Evolutionary conservation across 208 protist species (phyloP), one percentile per base, ranked within the genome.

Genomic region (Leishmania arabica): DNA sequence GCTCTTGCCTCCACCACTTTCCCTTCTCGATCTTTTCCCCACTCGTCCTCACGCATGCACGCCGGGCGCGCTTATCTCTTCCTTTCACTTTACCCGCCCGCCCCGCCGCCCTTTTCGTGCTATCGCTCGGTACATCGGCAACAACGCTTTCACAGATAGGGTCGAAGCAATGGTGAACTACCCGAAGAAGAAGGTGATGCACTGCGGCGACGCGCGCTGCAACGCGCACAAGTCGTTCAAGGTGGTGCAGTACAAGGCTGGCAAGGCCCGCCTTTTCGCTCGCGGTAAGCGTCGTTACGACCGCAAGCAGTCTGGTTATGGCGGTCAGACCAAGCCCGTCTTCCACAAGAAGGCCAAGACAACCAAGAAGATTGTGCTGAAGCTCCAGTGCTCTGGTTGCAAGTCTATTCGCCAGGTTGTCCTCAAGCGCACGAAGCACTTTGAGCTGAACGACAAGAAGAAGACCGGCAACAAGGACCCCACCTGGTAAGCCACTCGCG

Each of bases 261-360:
- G 99, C 84, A 99, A 99, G 94, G 99, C 98, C 80, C 98, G 96
- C 75, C 87, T 99, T 70, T 99, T 96, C 80, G 99, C 98, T 45
- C 98, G 99, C 90, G 99, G 99, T 94, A 99, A 99, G 71, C 83
- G 88, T 69, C 94, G 81, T 98, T 99, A 99, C 95, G 99, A 99
- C 91, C 93, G 98, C 78, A 99, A 99, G 92, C 99, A 99, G 98
- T 93, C 91, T 66, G 99, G 99, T 93, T 99, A 99, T 90, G 99
- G 99, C 98, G 99, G 99, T 93, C 99, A 86, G 97, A 99, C 99
- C 87, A 99, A 99, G 98, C 99, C 99, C 66, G 98, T 99, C 85
- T 99, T 99, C 96, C 98, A 99, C 82, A 89, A 99, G 96, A 99
- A 99, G 98, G 98, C 99, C 68, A 99, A 99, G 95, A 99, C 99